Base-by-base conservation (phyloP, 768 basidiomycete species). In the Phaffia australis region DNA sequence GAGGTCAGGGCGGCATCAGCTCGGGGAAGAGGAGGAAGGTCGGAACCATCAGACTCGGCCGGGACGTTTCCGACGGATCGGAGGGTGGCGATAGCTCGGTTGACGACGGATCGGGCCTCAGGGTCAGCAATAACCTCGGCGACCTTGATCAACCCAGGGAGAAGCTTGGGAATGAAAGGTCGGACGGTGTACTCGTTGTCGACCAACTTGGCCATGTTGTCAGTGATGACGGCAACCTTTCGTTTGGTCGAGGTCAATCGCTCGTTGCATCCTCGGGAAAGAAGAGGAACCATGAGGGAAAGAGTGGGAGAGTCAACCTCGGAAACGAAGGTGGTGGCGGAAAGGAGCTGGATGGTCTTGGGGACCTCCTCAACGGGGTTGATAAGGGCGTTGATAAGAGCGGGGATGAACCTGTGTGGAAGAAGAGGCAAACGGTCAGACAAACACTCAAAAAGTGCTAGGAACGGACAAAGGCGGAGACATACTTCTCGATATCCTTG, bases 311-410 rank as follows among this genome's bases (percentile, higher is more conserved):
- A 91, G 74, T 95, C 93, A 79, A 97, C 93, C 82, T 97, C 93
- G 61, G 93, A 89, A 89, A 97, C 93, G 86, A 95, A 97, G 78
- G 93, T 97, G 79, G 93, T 97, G 66, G 93, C 85, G 79, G 93
- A 91, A 79, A 95, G 90, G 80, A 94, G 87, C 70, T 83, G 83
- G 74, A 97, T 89, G 74, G 92, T 95, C 73, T 85, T 87, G 74
- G 93, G 88, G 66, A 97, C 93, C 85, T 99, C 95, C 81, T 99
- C 94, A 71, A 95, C 91, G 73, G 95, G 95, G 83, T 99, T 93
- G 80, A 97, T 91, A 75, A 98, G 82, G 77, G 90, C 87, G 78
- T 94, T 91, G 79, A 97, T 93, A 74, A 99, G 85, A 77, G 93
- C 93, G 73, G 89, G 90, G 82, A 98, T 90, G 81, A 81, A 77